Base-by-base conservation (phyloP, 202 grass and related monocot genomes). In the Panicum hallii region DNA sequence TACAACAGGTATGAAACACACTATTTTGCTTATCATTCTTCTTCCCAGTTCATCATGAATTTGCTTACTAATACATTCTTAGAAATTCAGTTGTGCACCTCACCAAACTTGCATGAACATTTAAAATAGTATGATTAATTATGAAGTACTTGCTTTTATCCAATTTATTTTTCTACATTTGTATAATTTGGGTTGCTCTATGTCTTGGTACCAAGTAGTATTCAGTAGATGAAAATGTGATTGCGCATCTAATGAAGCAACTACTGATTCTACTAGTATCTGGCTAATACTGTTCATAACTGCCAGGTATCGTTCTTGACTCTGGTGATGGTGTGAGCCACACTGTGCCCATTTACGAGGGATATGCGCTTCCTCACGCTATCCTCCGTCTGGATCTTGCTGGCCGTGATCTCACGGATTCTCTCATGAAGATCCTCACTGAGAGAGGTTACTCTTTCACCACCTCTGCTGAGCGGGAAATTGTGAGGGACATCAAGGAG, bases 401-500 rank as follows among this genome's bases (percentile, higher is more conserved):
- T 62, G 72, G 87, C 1, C 87, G 82, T 55, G 87, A 89, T 26
- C 71, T 89, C 16, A 89, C 82, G 0, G 87, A 89, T 44, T 80
- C 76, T 67, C 82, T 89, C 1, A 89, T 85, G 82, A 89, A 89
- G 87, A 89, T 89, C 72, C 87, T 89, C 53, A 89, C 87, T 12
- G 87, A 89, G 63, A 89, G 87, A 49, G 87, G 82, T 57, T 89
- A 89, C 70, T 89, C 87, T 0, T 82, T 89, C 82, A 89, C 87
- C 32, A 89, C 87, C 23, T 63, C 87, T 72, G 80, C 86, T 1
- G 80, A 88, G 60, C 80, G 73, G 80, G 80, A 88, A 88, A 88
- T 88, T 48, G 86, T 88, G 12, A 88, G 86, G 17, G 86, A 88
- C 74, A 88, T 88, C 79, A 88, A 88, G 73, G 86, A 88, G 30